Evolutionary conservation across 176 grass and related monocot species (phyloP).

Genomic region (Areca catechu): DNA sequence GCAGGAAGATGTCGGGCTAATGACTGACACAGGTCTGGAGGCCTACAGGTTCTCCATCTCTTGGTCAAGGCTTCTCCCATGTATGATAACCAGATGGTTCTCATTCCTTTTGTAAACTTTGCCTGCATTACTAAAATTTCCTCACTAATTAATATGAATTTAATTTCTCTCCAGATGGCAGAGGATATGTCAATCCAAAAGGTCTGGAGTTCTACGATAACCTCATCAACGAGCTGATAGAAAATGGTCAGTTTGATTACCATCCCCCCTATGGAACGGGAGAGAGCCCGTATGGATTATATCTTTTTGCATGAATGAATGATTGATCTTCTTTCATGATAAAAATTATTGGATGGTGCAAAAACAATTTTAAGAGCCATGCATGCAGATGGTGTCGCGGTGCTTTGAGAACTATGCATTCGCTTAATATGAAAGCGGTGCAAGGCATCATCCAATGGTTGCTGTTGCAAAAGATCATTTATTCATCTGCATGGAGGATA

Average conservation of each 20-base stretch:
- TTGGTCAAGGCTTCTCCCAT: conserved; percentile 67
- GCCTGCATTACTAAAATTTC: not conserved
- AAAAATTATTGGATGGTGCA: too few species aligned
- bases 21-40: conserved; percentile 42
- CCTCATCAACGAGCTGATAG: conserved; percentile 50
- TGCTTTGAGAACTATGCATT: too few species aligned
- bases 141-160: not conserved
- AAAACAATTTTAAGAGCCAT: too few species aligned
- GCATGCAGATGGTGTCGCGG: too few species aligned
- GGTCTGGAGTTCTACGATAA: conserved; percentile 55
- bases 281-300: too few species aligned
- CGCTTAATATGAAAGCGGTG: too few species aligned
- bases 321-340: too few species aligned
- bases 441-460: too few species aligned
- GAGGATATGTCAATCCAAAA: conserved; percentile 53
- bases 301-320: too few species aligned
- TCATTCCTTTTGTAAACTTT: not conserved
- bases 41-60: conserved; percentile 74
- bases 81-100: conserved; percentile 13
- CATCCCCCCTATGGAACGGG: too few species aligned
- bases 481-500: too few species aligned
- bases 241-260: conserved; percentile 22
- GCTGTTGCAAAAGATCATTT: too few species aligned
- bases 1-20: conserved; percentile 60
- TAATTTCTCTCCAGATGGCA: conserved; percentile 38